These are phyloP conservation scores for Phytopythium cucurbitacearum DNA, from an alignment of 352 stramenopile genomes.

Conservation along the genomic window DNA sequence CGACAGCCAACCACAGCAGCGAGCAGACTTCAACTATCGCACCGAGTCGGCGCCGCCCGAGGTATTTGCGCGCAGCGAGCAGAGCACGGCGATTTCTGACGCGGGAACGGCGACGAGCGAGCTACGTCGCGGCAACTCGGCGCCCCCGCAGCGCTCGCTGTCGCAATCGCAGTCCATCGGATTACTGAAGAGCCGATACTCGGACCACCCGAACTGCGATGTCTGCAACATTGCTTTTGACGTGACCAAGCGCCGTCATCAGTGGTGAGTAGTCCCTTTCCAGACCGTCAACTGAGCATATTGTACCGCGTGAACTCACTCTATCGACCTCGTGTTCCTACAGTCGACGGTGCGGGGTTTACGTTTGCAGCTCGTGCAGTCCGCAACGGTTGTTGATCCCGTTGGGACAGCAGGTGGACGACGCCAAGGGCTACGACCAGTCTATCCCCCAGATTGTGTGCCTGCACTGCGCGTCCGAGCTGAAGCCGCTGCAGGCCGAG, in stretches of 20 bases:
- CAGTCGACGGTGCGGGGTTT: slow-evolving; percentile 48
- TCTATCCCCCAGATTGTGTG: slow-evolving; percentile 56
- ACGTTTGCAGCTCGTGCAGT: slow-evolving; percentile 55
- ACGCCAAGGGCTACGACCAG: slow-evolving; percentile 44
- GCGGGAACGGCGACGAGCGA: neutral
- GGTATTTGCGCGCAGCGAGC: neutral
- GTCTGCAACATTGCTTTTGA: slow-evolving; percentile 57
- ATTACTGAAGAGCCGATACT: slow-evolving; percentile 41
- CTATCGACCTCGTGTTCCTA: slow-evolving; percentile 3
- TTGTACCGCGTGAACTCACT: neutral
- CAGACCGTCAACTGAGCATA: neutral
- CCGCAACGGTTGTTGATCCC: slow-evolving; percentile 52
- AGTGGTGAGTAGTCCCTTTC: slow-evolving; percentile 30
- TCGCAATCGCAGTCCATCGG: slow-evolving; percentile 11
- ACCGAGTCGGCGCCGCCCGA: neutral
- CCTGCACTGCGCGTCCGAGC: slow-evolving; percentile 36
- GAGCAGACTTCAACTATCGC: neutral
- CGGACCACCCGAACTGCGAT: slow-evolving; percentile 62
- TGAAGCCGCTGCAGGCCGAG: slow-evolving; percentile 45
- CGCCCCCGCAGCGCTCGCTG: slow-evolving; percentile 4
- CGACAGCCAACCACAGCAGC: too few species aligned
- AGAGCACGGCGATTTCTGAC: neutral
- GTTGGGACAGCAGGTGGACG: slow-evolving; percentile 39
- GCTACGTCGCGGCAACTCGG: slow-evolving; percentile 6
- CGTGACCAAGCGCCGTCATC: slow-evolving; percentile 57